Evolutionary conservation across 495 filamentous ascomycete genomes (phyloP), one percentile per base, ranked within the genome.

Genomic region (Neurospora sp.): DNA sequence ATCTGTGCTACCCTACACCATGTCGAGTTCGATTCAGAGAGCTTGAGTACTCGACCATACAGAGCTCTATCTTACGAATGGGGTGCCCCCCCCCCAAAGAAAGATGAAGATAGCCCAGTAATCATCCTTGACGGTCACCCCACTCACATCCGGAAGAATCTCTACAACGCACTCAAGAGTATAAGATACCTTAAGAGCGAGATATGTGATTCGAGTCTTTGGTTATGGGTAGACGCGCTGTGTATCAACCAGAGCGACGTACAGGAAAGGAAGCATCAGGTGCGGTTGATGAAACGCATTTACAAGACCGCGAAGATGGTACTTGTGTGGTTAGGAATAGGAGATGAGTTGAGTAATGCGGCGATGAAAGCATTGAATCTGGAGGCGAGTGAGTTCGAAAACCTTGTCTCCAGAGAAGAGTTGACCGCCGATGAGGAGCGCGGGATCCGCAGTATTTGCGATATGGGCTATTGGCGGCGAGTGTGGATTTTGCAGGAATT

Each of bases 251-350:
- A 74, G 53, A 11, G 35, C 48, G 12, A 74, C 68, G 16, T 39
- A 1, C 7, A 46, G n/a, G 72, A 74, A n/a, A 68, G 72, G 69
- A 39, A 39, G 0, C n/a, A 20, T 8, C 72, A 74, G 53, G 72
- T 74, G 7, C 35, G 31, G 18, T 46, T 69, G 16, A 71, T 71
- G 72, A 31, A 38, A 31, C 44, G 68, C 0, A 71, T 71, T 31
- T 74, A 71, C 8, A 0, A 48, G 1, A 22, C 5, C 1, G 42
- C 46, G 3, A 12, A 35, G 4, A 31, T 18, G 16, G 72, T 71
- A 6, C 37, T 71, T 22, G 22, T 74, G 18, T 74, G 71, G 37
- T 69, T 74, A 20, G 69, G 72, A n/a, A n/a, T n/a, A n/a, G n/a
- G n/a, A n/a, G n/a, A n/a, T n/a, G n/a, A n/a, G n/a, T n/a, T n/a